Conservation (phyloP, 768 basidiomycete species). For the Calvatia gigantea region DNA sequence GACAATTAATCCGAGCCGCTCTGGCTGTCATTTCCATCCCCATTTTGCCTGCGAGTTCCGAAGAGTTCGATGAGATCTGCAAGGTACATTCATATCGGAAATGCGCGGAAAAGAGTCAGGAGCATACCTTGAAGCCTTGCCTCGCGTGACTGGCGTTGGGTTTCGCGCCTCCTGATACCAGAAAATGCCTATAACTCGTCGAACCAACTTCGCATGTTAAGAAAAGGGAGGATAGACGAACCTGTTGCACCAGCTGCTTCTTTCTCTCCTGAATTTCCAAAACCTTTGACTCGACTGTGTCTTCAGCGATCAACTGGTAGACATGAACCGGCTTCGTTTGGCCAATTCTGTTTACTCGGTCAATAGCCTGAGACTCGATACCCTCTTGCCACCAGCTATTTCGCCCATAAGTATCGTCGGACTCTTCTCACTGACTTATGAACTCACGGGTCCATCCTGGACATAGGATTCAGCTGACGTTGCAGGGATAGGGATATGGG, state of each 20-base stretch:
- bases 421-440: neutral
- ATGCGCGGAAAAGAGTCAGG: neutral
- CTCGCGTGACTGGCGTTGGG: slow-evolving; percentile 71
- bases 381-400: slow-evolving; percentile 86
- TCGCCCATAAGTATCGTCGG: neutral
- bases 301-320: slow-evolving; percentile 86
- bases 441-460: slow-evolving; percentile 81
- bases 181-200: slow-evolving; percentile 65
- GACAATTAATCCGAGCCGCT: neutral
- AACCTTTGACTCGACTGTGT: slow-evolving; percentile 85
- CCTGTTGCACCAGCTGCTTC: slow-evolving; percentile 75
- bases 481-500: neutral
- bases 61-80: slow-evolving; percentile 58
- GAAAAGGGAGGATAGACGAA: slow-evolving; percentile 20
- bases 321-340: slow-evolving; percentile 82
- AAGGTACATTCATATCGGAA: neutral
- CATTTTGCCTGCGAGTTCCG: slow-evolving; percentile 22
- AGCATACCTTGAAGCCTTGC: slow-evolving; percentile 72
- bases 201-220: neutral
- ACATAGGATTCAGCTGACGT: slow-evolving; percentile 9
- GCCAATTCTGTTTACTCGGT: slow-evolving; percentile 80
- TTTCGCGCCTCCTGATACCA: slow-evolving; percentile 74
- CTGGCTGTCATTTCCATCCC: neutral
- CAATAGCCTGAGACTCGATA: slow-evolving; percentile 82
- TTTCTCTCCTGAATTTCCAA: slow-evolving; percentile 87